Evolutionary conservation across 805 yeast genomes (phyloP), one percentile per base, ranked within the genome.

Genomic region (Saccharomycopsis capsularis): DNA sequence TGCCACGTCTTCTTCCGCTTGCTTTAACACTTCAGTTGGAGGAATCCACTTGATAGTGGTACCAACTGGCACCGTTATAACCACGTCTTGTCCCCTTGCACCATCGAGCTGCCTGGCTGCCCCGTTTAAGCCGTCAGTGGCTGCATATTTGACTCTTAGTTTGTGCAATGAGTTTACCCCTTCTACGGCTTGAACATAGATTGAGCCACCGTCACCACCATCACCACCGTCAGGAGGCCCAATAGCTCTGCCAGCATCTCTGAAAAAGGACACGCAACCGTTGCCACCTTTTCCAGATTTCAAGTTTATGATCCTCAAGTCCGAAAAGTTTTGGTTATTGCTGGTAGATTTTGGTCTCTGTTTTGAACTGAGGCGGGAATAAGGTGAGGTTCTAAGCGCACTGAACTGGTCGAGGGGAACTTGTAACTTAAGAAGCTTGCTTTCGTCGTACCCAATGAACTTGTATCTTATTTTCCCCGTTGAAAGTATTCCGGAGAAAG

Each of bases 191-290:
- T 82, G 86, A 2, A 93, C 78, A 61, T 83, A 91, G 2, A 93
- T 75, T 46, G 82, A 74, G 2, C 99, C 99, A 21, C 99, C 99
- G 53, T 73, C 68, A 3, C 98, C 99, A 27, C 99, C 99, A 66
- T 93, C 97, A 7, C 99, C 99, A n/a, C 99, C 99, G 64, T 90
- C 95, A 0, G 99, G 95, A 0, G 99, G 98, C 0, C 99, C 99
- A 18, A 75, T 73, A 0, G 95, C 73, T 39, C 86, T 67, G 37
- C 89, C 86, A 3, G 95, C 85, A 56, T 88, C 98, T 55, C 96
- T 71, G 51, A 82, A 75, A 64, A 93, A 93, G 0, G 97, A 84
- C 0, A 88, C 82, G 29, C 77, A 71, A 4, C 99, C 99, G 61
- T 82, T 73, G 1, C 99, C 99, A 19, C 99, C 99, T 37, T 68